Base-by-base conservation (phyloP, 805 yeast species). In the Candida insectorum region DNA sequence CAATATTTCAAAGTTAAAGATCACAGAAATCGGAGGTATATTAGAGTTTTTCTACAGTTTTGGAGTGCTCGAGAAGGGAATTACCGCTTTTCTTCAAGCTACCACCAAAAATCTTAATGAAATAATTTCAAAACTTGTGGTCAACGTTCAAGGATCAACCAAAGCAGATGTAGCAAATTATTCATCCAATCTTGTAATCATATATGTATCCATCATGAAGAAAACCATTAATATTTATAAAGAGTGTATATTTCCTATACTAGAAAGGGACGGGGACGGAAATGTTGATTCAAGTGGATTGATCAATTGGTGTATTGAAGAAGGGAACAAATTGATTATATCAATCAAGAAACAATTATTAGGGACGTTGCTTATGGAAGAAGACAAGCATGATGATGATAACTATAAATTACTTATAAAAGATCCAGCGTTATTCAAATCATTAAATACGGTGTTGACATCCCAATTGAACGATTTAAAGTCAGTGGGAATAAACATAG, bases 291-390 rank as follows among this genome's bases (percentile, higher is more conserved):
- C 82, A 7, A 74, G 82, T 44, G 67, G 69, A 19, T 62, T 87
- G 12, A 81, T 86, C n/a, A 77, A 79, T 41, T 87, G 96, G 95
- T 74, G 82, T 21, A 74, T 75, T 36, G 71, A 71, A 9, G 82
- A 80, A 52, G 73, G 85, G 20, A 73, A 75, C 25, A 64, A 65
- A 30, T 81, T 83, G 43, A 76, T 78, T 19, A 60, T 64, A 12
- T 57, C 79, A 5, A 73, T 88, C 45, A 75, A 77, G 30, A 75
- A 83, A 36, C 89, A 84, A 45, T 58, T 89, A 16, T 65, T 77
- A 29, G 85, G 82, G 15, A 75, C 84, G 10, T 69, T 76, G 29
- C 62, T 66, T 6, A 70, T 80, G 8, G 26, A 19, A 12, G 44
- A 43, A 29, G 47, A 43, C 23, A 29, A 40, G n/a, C 33, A 40